Evolutionary conservation across 139 green algal genomes (phyloP).

Genomic region (Closterium sp.): DNA sequence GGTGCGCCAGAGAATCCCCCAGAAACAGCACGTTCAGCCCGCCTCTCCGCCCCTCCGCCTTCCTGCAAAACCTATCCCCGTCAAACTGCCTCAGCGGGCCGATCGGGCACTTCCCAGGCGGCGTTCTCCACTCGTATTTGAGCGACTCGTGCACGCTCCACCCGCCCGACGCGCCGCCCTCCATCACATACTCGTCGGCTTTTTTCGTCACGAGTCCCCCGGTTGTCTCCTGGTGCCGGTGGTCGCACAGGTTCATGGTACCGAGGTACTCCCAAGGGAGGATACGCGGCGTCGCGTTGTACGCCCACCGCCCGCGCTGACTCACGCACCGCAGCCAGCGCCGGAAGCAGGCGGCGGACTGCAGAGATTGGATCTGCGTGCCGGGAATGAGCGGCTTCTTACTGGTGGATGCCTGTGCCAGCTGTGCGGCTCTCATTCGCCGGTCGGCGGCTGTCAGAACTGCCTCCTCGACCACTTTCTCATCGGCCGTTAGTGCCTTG

Average conservation of each 20-base stretch:
- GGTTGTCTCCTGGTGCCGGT: background rate
- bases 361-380: background rate
- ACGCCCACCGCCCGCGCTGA: background rate
- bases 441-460: background rate
- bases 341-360: background rate
- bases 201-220: background rate
- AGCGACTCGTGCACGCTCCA: background rate
- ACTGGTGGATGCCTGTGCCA: background rate
- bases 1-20: background rate
- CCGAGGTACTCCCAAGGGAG: slow-evolving; percentile 4
- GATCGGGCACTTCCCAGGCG: background rate
- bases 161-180: background rate
- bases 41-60: background rate
- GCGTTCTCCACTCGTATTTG: background rate
- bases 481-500: background rate
- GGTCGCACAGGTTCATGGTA: slow-evolving; percentile 7
- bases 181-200: background rate
- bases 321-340: background rate
- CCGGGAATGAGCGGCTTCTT: background rate
- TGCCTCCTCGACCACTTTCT: background rate
- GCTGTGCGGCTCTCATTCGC: background rate
- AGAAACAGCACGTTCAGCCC: background rate
- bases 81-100: background rate
- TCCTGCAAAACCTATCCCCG: background rate
- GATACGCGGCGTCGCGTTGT: background rate